Base-by-base conservation (phyloP, 331 rosid species). In the Pyracantha coccinea region DNA sequence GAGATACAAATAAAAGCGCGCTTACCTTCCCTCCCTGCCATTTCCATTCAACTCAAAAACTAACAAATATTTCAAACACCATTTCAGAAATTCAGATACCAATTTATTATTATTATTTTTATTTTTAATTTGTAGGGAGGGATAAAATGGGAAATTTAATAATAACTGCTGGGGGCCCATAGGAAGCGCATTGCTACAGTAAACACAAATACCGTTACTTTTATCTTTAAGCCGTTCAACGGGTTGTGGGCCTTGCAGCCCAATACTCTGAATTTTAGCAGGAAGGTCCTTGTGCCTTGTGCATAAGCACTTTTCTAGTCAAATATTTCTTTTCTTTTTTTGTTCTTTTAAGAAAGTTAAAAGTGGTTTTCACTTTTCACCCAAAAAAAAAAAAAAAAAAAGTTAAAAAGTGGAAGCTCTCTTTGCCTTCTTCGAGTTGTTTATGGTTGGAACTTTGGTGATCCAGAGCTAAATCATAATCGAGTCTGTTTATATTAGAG, bases 1-100 rank as follows among this genome's bases (percentile, higher is more conserved):
- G 86, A 85, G 31, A 82, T 80, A 65, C 73, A 31, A 75, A 80
- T 74, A 67, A 71, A 7, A 54, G 77, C 33, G 76, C 80, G 76
- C 69, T 75, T 75, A 27, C 71, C 83, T 44, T 61, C 63, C 44
- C 50, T 66, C 14, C 64, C 74, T 32, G 35, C 79, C 84, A 85
- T 73, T 19, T 73, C 66, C n/a, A 62, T 74, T 75, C 58, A 71
- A 67, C 78, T 41, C 71, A 77, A 77, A 69, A 31, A 7, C 21
- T 1, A 0, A 16, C 31, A 32, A 35, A 15, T 6, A 61, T 5
- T 27, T 27, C 35, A 14, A 19, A 25, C 66, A 25, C 16, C n/a
- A 20, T n/a, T 50, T 50, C n/a, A 50, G 4, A 41, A 10, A 11
- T 52, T 20, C 11, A n/a, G 24, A 55, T 55, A 9, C 61, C 5